Evolutionary conservation across 257 asterid genomes (phyloP).

Genomic region (Cordia subcordata): DNA sequence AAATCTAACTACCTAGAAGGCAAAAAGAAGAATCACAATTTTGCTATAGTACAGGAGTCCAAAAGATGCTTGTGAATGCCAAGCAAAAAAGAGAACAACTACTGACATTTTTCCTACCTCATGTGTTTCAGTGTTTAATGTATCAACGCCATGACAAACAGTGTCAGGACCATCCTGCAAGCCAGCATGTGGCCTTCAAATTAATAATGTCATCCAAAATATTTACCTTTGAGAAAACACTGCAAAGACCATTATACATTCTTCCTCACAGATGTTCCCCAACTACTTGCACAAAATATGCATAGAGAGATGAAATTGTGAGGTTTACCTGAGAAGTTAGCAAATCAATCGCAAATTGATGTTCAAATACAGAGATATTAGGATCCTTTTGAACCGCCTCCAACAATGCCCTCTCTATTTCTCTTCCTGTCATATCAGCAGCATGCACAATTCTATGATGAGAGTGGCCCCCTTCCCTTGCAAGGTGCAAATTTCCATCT

Average conservation of each 20-base stretch:
- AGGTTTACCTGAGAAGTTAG: constrained; percentile 74
- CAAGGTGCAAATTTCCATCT: constrained; percentile 96
- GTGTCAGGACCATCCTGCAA: constrained; percentile 78
- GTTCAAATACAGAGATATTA: constrained; percentile 77
- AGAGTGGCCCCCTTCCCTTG: constrained; percentile 99
- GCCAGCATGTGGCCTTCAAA: constrained; percentile 19
- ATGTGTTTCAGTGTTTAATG: constrained; percentile 70
- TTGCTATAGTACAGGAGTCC: constrained; percentile 8
- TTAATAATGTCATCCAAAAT: constrained; percentile 6
- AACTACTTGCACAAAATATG: constrained; percentile 1
- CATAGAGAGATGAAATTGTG: neutral
- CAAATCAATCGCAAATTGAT: constrained; percentile 90
- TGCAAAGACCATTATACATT: no score
- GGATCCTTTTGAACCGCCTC: constrained; percentile 86
- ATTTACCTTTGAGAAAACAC: no score
- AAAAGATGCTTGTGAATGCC: constrained; percentile 1
- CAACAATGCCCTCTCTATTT: constrained; percentile 88
- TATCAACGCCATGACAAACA: constrained; percentile 83
- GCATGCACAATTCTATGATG: constrained; percentile 96
- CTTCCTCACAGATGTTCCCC: neutral
- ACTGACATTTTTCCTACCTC: constrained; percentile 43
- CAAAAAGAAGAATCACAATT: constrained; percentile 7
- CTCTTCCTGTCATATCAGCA: constrained; percentile 98
- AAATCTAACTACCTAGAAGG: constrained; percentile 78
- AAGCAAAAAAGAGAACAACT: constrained; percentile 4